phyloP scores from a whole-genome alignment of 106 monocot genomes.

The Dendrobium catenatum region DNA sequence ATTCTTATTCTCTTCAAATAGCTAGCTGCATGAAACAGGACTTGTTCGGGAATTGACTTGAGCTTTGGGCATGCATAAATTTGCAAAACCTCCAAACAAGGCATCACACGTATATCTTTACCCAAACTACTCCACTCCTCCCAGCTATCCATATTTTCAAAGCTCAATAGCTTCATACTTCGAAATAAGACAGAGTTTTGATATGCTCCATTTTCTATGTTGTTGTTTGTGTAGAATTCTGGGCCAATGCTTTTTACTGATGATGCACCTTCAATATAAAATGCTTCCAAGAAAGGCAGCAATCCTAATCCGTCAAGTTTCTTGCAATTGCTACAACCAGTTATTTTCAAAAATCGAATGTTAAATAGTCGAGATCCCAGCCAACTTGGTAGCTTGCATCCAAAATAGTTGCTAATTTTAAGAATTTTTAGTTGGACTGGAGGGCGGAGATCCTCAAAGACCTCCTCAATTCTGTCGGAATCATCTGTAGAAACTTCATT shows the following conservation, averaged over 20 bases:
- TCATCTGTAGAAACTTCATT: not conserved
- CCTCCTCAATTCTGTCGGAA: not conserved
- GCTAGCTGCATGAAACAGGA: not conserved
- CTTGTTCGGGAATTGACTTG: slow-evolving; percentile 9
- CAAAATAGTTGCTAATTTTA: slow-evolving; percentile 11
- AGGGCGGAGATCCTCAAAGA: slow-evolving; percentile 19
- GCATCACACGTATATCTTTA: not conserved
- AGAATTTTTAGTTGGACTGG: slow-evolving; percentile 8
- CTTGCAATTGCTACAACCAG: not conserved
- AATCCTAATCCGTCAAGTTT: not conserved
- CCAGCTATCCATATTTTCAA: not conserved
- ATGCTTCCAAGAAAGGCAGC: not conserved
- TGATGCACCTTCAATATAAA: not conserved
- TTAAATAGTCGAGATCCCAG: not conserved
- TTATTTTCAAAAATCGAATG: not conserved
- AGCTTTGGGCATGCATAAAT: slow-evolving; percentile 1
- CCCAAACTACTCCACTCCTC: slow-evolving; percentile 3
- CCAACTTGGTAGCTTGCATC: slow-evolving; percentile 12
- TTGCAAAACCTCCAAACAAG: not conserved
- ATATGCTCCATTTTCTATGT: not conserved
- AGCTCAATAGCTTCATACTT: not conserved
- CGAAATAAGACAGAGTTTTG: not conserved
- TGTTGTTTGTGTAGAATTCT: not conserved
- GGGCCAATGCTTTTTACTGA: slow-evolving; percentile 2
- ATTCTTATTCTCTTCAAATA: not conserved